Base-by-base conservation (phyloP, 768 basidiomycete species). In the Trametes maxima region DNA sequence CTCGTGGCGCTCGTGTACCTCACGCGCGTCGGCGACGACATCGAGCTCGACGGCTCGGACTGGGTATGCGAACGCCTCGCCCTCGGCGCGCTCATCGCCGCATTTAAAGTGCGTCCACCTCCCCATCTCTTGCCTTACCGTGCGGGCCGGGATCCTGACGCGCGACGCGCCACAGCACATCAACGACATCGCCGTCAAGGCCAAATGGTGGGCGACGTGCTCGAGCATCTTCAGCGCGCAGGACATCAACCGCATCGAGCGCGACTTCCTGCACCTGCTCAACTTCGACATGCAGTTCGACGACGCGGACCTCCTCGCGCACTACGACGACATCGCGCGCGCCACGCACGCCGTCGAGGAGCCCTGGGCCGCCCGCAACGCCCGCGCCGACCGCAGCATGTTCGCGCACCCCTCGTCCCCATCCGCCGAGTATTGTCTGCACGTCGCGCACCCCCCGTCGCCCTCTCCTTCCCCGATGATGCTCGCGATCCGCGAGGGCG, bases 151-250 rank as follows among this genome's bases (percentile, higher is more conserved):
- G 37, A 50, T 36, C 10, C 16, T 28, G 44, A 24, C 48, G 43
- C 24, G 25, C 35, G 14, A 1, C 21, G 22, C 40, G 39, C 21
- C 33, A 12, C 60, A 90, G 85, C 92, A 93, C 70, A 78, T 88
- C 22, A 91, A 93, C 71, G 93, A 95, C 70, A 88, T 87, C 13
- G 88, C 87, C 33, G 37, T 33, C 22, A 42, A 40, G 5, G 90
- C 92, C 72, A 71, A 71, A 62, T 71, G 75, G 47, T 80, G 77
- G 77, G 68, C 69, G 50, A 39, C 46, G 16, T 69, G 67, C 45
- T 57, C 71, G 7, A 40, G 59, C 40, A 51, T 70, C 37, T 70
- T 70, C 63, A 53, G 64, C 24, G 56, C 59, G 33, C 44, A 64
- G 11, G 73, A 74, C 57, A 58, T 74, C 48, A 64, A 59, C 47